A percentile compares a stretch with the other conserved stretches of the same genome.
These are phyloP conservation scores for Kodamaea kakaduensis DNA, from an alignment of 805 yeast species.

Conservation along the genomic window DNA sequence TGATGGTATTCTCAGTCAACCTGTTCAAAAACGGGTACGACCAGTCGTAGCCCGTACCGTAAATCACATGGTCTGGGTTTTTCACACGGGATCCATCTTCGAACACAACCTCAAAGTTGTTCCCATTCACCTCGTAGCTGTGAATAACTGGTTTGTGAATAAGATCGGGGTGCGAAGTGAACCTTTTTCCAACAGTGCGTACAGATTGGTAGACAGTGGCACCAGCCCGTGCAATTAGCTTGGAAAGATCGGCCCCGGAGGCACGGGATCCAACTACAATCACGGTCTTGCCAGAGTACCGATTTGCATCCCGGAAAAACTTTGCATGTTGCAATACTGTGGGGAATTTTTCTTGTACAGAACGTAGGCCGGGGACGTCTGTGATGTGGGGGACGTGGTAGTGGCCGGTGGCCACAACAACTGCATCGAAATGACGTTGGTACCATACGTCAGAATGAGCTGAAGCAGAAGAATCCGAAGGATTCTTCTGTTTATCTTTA, in stretches of 20 bases:
- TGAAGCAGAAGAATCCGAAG: too few relatives aligned
- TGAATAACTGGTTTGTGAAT: conserved; percentile 23
- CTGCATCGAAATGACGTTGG: conserved; percentile 36
- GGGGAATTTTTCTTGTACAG: conserved; percentile 28
- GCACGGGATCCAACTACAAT: conserved; percentile 27
- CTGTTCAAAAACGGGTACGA: conserved; percentile 55
- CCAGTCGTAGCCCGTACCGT: conserved; percentile 73
- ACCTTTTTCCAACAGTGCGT: conserved; percentile 14
- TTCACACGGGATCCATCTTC: conserved; percentile 44
- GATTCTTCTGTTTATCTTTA: too few relatives aligned
- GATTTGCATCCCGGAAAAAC: conserved; percentile 31
- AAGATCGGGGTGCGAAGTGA: conserved; percentile 9
- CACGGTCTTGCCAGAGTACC: conserved; percentile 33
- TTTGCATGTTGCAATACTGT: conserved; percentile 42
- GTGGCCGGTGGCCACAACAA: conserved; percentile 46
- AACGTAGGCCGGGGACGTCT: conserved; percentile 35
- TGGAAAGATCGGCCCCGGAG: conserved; percentile 29
- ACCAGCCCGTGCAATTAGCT: conserved; percentile 22
- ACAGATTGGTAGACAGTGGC: conserved; percentile 26
- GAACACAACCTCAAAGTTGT: conserved; percentile 38
- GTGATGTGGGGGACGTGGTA: conserved; percentile 47
- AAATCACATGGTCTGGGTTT: conserved; percentile 55
- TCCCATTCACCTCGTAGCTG: conserved; percentile 14
- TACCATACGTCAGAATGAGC: conserved; percentile 38
- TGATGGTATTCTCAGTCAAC: conserved; percentile 29